These are phyloP conservation scores for Hippophae gyantsensis DNA, from an alignment of 306 rosid species.

Conservation along the genomic window DNA sequence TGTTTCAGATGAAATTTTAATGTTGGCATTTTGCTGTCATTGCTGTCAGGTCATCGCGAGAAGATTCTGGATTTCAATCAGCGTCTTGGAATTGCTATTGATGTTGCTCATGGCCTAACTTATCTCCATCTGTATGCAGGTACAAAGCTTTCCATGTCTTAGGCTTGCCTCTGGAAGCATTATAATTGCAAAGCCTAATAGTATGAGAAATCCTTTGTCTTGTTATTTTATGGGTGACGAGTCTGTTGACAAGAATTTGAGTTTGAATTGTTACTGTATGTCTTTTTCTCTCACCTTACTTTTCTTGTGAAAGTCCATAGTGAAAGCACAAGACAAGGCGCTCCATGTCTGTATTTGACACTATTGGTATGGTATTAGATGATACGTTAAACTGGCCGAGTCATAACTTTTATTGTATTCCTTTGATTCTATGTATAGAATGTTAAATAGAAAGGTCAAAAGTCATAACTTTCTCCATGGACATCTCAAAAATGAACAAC, in stretches of 20 bases:
- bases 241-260: neutral
- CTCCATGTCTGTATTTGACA: too few species aligned
- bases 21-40: conserved; percentile 13
- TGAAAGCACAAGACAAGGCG: neutral
- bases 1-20: conserved; percentile 9
- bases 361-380: too few species aligned
- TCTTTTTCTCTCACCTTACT: neutral
- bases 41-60: conserved; percentile 58
- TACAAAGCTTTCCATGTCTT: conserved; percentile 15
- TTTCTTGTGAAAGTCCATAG: neutral
- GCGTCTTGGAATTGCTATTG: conserved; percentile 91
- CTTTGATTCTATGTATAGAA: too few species aligned
- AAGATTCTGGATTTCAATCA: conserved; percentile 84
- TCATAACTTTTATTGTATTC: too few species aligned
- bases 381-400: too few species aligned
- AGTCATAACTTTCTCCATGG: too few species aligned
- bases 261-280: neutral
- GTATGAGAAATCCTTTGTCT: neutral
- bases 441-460: too few species aligned
- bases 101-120: conserved; percentile 94
- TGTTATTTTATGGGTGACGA: neutral
- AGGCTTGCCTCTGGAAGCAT: neutral
- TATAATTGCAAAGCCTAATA: neutral
- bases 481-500: too few species aligned
- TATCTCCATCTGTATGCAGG: conserved; percentile 89